Percentiles rank a stretch among this genome's conserved stretches.
phyloP scores from a whole-genome alignment of 768 basidiomycete species.

The Boletus subcaerulescens region DNA sequence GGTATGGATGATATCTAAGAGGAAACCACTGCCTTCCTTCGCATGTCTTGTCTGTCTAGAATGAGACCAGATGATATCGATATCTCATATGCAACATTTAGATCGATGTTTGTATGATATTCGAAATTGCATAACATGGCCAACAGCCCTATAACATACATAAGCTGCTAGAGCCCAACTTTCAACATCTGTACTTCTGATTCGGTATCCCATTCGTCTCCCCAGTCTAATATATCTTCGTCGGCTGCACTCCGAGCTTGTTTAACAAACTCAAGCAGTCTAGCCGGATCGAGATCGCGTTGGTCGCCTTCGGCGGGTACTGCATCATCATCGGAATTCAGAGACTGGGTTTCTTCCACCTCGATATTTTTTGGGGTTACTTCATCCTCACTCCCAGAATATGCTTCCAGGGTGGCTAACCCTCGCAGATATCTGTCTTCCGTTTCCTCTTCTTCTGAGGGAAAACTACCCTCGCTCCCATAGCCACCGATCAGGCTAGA shows the following conservation, averaged over 20 bases:
- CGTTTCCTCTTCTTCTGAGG: constrained; percentile 25
- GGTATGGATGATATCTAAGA: constrained; percentile 83
- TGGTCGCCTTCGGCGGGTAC: constrained; percentile 3
- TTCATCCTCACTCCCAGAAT: constrained; percentile 23
- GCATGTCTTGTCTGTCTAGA: not conserved
- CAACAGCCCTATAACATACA: not conserved
- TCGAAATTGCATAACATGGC: constrained; percentile 1
- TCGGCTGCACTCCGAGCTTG: constrained; percentile 25
- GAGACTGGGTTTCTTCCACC: constrained; percentile 13
- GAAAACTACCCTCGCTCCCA: constrained; percentile 48
- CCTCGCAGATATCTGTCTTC: constrained; percentile 4
- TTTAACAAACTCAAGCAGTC: constrained; percentile 22
- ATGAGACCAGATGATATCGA: not conserved
- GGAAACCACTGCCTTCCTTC: not conserved
- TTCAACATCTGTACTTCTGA: constrained; percentile 3
- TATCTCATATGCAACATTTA: not conserved
- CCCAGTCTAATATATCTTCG: constrained; percentile 32
- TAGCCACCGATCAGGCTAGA: constrained; percentile 58
- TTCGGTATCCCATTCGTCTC: constrained; percentile 27
- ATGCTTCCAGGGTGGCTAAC: constrained; percentile 23
- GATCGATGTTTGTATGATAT: not conserved
- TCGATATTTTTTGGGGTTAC: not conserved
- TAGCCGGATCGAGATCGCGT: constrained; percentile 20
- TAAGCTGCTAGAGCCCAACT: not conserved
- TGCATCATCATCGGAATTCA: constrained; percentile 15